Evolutionary conservation across 176 grass and related monocot genomes (phyloP).

Genomic region (Phoenix roebelenii): DNA sequence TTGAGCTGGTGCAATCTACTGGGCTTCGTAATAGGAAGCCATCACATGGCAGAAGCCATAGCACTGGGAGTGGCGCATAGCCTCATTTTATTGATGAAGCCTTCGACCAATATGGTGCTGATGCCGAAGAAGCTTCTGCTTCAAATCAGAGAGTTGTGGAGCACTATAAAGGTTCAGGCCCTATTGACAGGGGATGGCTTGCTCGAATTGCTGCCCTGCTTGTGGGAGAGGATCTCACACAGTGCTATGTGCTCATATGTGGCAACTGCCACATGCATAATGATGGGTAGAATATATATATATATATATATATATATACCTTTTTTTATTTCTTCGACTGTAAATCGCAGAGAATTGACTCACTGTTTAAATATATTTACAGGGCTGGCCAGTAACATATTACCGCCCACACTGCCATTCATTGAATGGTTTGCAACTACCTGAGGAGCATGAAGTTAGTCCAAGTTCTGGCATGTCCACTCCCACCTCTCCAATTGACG

Average conservation of each 20-base stretch:
- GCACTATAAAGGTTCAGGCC: slow-evolving; percentile 47
- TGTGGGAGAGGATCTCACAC: slow-evolving; percentile 96
- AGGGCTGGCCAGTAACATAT: slow-evolving; percentile 85
- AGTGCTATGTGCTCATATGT: slow-evolving; percentile 84
- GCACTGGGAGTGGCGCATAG: slow-evolving; percentile 1
- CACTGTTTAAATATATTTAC: background rate
- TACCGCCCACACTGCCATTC: slow-evolving; percentile 82
- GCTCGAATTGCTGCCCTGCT: slow-evolving; percentile 71
- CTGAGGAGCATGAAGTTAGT: slow-evolving; percentile 39
- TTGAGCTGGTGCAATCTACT: background rate
- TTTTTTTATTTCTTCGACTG: background rate
- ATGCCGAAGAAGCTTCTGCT: slow-evolving; percentile 29
- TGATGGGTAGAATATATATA: slow-evolving; percentile 27
- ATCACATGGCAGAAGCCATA: slow-evolving; percentile 3
- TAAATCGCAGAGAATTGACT: too few species aligned
- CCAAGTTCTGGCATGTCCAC: slow-evolving; percentile 35
- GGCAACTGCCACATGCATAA: slow-evolving; percentile 88
- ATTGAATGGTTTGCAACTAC: slow-evolving; percentile 49
- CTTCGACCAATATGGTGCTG: slow-evolving; percentile 27
- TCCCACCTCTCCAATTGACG: slow-evolving; percentile 24
- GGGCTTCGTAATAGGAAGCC: slow-evolving; percentile 51
- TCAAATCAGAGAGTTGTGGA: slow-evolving; percentile 41
- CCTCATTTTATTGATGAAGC: slow-evolving; percentile 26
- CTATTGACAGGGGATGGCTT: slow-evolving; percentile 58
- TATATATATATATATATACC: background rate